Conservation (phyloP, 352 stramenopile species). For the Phytophthora citricola region DNA sequence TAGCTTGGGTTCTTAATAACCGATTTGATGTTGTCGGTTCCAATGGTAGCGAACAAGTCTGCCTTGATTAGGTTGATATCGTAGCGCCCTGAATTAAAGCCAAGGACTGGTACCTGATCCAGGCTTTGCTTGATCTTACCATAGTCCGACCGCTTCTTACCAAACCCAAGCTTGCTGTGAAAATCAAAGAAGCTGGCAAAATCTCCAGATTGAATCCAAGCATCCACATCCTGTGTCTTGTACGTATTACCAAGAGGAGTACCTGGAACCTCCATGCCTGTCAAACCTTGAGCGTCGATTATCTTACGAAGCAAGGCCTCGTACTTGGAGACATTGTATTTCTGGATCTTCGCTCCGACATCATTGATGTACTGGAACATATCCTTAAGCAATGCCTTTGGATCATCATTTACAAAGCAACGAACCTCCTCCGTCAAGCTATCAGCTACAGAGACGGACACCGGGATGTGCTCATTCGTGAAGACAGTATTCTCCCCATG, state of each 20-base stretch:
- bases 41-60: too few relatives aligned
- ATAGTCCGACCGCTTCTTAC: slow-evolving; percentile 10
- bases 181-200: slow-evolving; percentile 19
- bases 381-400: slow-evolving; percentile 14
- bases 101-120: slow-evolving; percentile 17
- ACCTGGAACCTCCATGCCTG: slow-evolving; percentile 10
- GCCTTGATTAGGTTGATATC: too few relatives aligned
- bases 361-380: slow-evolving; percentile 26
- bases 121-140: slow-evolving; percentile 7
- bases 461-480: slow-evolving; percentile 17
- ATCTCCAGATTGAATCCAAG: slow-evolving; percentile 5
- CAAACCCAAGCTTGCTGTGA: slow-evolving; percentile 5
- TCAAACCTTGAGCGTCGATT: slow-evolving; percentile 9
- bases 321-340: slow-evolving; percentile 13
- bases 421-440: slow-evolving; percentile 20
- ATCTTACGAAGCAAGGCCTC: slow-evolving; percentile 4
- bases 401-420: slow-evolving; percentile 22
- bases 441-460: slow-evolving; percentile 16
- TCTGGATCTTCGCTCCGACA: slow-evolving; percentile 7
- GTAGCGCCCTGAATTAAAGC: too few relatives aligned
- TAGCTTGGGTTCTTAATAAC: neutral
- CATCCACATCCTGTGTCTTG: slow-evolving; percentile 5
- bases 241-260: slow-evolving; percentile 1
- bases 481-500: slow-evolving; percentile 18
- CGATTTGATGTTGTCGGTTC: too few relatives aligned